These are phyloP conservation scores for Dactylella cylindrospora DNA, from an alignment of 2,329 filamentous ascomycete genomes.

Conservation along the genomic window DNA sequence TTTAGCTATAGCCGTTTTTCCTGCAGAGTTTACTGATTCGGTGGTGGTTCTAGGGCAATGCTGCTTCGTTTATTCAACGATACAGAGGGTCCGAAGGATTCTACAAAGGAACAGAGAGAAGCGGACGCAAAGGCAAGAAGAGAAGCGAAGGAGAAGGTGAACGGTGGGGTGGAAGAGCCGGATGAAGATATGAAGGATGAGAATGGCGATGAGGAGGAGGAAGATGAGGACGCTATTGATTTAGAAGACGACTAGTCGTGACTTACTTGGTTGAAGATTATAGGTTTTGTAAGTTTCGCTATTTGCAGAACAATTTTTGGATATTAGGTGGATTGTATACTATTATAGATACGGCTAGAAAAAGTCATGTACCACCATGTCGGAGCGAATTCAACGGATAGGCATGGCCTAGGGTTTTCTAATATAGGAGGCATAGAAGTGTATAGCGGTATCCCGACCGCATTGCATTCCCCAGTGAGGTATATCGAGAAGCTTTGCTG, in stretches of 20 bases:
- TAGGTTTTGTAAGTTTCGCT: no score
- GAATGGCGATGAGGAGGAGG: conserved; percentile 52
- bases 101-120: conserved; percentile 59
- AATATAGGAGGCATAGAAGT: no score
- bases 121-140: conserved; percentile 50
- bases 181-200: conserved; percentile 52
- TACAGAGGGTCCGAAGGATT: conserved; percentile 77
- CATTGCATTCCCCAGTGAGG: no score
- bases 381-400: no score
- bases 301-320: no score
- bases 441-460: no score
- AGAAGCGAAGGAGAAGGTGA: conserved; percentile 31
- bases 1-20: not conserved
- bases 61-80: conserved; percentile 88
- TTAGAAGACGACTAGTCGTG: no score
- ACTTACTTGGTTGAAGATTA: conserved; percentile 42
- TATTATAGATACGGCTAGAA: no score
- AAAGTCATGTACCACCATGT: no score
- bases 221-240: conserved; percentile 46
- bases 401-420: no score
- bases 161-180: conserved; percentile 35
- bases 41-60: conserved; percentile 65
- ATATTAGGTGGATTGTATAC: no score
- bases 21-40: not conserved
- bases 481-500: no score